Percentiles rank a stretch among this genome's conserved stretches.
Evolutionary conservation across 1,139 yeast genomes (phyloP).

Genomic region (Magnusiomyces suaveolens): DNA sequence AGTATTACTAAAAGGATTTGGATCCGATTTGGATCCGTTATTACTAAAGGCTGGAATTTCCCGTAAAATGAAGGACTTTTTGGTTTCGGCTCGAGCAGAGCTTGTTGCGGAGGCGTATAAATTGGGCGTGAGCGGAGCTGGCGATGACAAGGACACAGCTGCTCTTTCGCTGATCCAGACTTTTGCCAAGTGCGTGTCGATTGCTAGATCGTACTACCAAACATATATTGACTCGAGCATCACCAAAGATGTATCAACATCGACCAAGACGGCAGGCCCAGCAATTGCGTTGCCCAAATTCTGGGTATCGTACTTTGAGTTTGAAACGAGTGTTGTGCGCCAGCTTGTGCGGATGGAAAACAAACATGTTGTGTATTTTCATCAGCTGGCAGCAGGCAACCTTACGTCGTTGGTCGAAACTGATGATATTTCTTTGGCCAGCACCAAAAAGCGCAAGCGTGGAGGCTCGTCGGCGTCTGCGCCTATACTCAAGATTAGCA

Average conservation of each 20-base stretch:
- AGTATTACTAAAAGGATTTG: too few relatives aligned
- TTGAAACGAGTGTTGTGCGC: slow-evolving; percentile 22
- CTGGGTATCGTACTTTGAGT: slow-evolving; percentile 29
- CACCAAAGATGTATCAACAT: not conserved
- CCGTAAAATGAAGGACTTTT: slow-evolving; percentile 4
- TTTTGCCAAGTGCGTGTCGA: slow-evolving; percentile 5
- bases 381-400: not conserved
- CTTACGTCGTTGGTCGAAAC: not conserved
- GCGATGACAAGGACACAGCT: slow-evolving; percentile 4
- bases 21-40: not conserved
- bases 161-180: slow-evolving; percentile 8
- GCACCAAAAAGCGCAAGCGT: not conserved
- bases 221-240: not conserved
- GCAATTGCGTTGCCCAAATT: slow-evolving; percentile 15
- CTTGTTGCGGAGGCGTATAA: not conserved
- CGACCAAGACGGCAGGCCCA: not conserved
- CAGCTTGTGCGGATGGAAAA: not conserved
- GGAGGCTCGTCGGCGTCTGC: not conserved
- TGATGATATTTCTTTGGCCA: not conserved
- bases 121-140: not conserved
- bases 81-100: slow-evolving; percentile 10
- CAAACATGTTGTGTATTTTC: not conserved
- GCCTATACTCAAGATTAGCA: not conserved
- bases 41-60: not conserved
- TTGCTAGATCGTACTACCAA: not conserved